These are phyloP conservation scores for Melampsora medusae DNA, from an alignment of 1,284 basidiomycete species.

Conservation along the genomic window DNA sequence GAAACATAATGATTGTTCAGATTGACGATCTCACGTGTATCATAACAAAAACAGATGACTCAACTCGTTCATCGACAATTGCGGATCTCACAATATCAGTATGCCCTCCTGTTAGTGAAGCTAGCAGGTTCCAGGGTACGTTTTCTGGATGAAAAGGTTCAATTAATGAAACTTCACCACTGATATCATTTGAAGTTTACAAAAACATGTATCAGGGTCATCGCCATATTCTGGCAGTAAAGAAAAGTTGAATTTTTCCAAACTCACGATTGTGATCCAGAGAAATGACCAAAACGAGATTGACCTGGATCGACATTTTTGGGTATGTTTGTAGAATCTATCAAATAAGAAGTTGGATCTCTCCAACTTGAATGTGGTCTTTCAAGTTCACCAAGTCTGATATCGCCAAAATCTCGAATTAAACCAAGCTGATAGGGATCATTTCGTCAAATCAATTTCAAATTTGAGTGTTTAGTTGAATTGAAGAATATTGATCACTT, in stretches of 20 bases:
- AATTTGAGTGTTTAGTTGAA: neutral
- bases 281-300: slow-evolving; percentile 24
- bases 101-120: slow-evolving; percentile 21
- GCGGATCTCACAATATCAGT: slow-evolving; percentile 33
- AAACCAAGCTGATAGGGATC: neutral
- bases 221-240: neutral
- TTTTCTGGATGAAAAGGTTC: neutral
- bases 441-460: neutral
- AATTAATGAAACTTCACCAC: slow-evolving; percentile 18
- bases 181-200: neutral
- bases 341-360: slow-evolving; percentile 16
- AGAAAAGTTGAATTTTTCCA: neutral
- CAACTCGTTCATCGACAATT: slow-evolving; percentile 13
- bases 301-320: neutral
- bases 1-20: neutral
- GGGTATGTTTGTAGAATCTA: slow-evolving; percentile 10
- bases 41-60: neutral
- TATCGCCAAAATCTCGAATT: slow-evolving; percentile 30
- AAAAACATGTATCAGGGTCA: no score
- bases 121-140: slow-evolving; percentile 5
- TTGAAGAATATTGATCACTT: neutral
- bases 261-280: slow-evolving; percentile 24
- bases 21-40: neutral
- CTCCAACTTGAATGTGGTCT: slow-evolving; percentile 23
- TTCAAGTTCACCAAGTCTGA: slow-evolving; percentile 3